Evolutionary conservation across 306 rosid species (phyloP).

Genomic region (Ziziphus jujuba): DNA sequence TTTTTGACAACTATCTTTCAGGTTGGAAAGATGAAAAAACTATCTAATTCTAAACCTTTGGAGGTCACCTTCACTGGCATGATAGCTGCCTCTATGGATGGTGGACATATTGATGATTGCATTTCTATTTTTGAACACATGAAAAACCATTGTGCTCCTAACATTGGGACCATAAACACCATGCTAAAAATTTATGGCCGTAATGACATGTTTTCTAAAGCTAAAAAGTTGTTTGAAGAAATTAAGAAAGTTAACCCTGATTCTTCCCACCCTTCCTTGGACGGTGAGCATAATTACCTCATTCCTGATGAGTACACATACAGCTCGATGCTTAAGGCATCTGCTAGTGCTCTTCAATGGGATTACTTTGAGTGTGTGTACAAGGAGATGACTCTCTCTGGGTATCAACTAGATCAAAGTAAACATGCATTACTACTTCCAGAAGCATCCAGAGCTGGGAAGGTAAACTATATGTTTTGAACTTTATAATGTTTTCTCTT

Average conservation of each 20-base stretch:
- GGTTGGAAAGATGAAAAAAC: constrained; percentile 71
- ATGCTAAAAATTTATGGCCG: constrained; percentile 83
- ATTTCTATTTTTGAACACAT: constrained; percentile 59
- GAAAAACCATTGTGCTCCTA: constrained; percentile 64
- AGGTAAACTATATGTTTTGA: constrained; percentile 41
- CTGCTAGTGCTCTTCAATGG: constrained; percentile 84
- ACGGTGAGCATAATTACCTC: constrained; percentile 24
- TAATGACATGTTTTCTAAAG: constrained; percentile 75
- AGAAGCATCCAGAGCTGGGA: constrained; percentile 87
- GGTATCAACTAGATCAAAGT: constrained; percentile 68
- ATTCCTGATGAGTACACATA: constrained; percentile 73
- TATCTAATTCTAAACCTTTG: constrained; percentile 66
- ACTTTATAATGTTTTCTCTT: neutral
- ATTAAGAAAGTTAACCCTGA: constrained; percentile 45
- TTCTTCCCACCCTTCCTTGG: constrained; percentile 21
- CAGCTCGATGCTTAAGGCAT: constrained; percentile 67
- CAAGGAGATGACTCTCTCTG: constrained; percentile 75
- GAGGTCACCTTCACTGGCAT: constrained; percentile 91
- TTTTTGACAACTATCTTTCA: constrained; percentile 36
- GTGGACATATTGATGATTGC: constrained; percentile 70
- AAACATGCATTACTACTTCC: constrained; percentile 52
- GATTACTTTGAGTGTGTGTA: constrained; percentile 92
- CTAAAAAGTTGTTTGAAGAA: constrained; percentile 83
- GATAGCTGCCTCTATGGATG: constrained; percentile 74
- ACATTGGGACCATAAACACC: constrained; percentile 74